Percentiles rank a stretch among this genome's conserved stretches.
These are phyloP conservation scores for Lasiosphaeriaceae sp. DNA, from an alignment of 495 filamentous ascomycete genomes.

Conservation along the genomic window DNA sequence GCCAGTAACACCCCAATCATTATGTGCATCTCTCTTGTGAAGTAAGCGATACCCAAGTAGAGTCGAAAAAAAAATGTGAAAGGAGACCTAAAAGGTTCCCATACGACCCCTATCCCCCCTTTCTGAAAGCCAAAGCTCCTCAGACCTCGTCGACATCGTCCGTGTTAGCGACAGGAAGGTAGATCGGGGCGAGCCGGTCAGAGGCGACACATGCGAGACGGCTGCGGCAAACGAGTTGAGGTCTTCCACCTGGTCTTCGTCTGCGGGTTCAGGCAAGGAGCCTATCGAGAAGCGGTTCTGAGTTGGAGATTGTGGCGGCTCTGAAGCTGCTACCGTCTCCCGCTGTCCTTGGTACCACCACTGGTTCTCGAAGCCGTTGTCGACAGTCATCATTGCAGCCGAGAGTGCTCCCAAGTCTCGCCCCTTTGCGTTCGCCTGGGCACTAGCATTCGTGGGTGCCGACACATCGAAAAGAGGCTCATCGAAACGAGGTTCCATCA, in stretches of 20 bases:
- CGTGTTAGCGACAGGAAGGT: constrained; percentile 14
- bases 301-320: not conserved
- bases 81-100: too few relatives aligned
- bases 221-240: not conserved
- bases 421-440: constrained; percentile 12
- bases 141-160: constrained; percentile 25
- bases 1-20: too few relatives aligned
- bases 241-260: not conserved
- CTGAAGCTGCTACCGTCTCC: constrained; percentile 11
- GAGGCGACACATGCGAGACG: constrained; percentile 7
- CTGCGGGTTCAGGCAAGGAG: not conserved
- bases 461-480: not conserved
- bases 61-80: not conserved
- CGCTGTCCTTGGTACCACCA: constrained; percentile 46
- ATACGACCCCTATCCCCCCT: not conserved
- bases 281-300: not conserved
- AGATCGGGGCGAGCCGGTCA: constrained; percentile 8
- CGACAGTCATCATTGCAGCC: constrained; percentile 54
- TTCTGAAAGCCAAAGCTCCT: constrained; percentile 25
- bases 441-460: too few relatives aligned
- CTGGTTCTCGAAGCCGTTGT: constrained; percentile 50
- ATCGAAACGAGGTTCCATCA: constrained; percentile 14
- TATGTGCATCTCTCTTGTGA: not conserved
- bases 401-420: constrained; percentile 46
- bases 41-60: not conserved